A percentile compares a stretch with the other conserved stretches of the same genome.
These are phyloP conservation scores for Apostasia ramifera DNA, from an alignment of 106 monocot species.

Conservation along the genomic window DNA sequence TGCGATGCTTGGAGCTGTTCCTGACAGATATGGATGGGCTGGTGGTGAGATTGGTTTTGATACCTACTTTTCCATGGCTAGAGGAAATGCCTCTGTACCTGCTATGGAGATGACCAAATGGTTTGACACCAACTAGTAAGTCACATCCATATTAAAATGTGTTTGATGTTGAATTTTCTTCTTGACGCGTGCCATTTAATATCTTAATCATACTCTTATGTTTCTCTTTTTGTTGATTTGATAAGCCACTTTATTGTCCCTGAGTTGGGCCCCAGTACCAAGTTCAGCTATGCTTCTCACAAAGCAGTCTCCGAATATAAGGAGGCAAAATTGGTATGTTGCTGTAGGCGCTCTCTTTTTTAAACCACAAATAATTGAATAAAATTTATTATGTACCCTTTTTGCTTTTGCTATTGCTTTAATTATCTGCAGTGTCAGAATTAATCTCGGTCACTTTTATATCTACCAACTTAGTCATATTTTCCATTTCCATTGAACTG, in stretches of 20 bases:
- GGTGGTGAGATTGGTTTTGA: slow-evolving; percentile 91
- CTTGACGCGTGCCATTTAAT: background rate
- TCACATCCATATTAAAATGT: background rate
- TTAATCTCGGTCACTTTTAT: too few species aligned
- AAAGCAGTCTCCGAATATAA: slow-evolving; percentile 91
- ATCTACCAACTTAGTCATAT: too few species aligned
- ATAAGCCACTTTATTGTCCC: slow-evolving; percentile 79
- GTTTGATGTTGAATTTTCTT: background rate
- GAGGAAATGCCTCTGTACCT: slow-evolving; percentile 90
- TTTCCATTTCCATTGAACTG: too few species aligned
- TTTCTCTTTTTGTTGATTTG: background rate
- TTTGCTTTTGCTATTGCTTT: too few species aligned
- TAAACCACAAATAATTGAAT: too few species aligned
- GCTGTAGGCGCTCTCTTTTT: background rate
- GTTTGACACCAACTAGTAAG: slow-evolving; percentile 99
- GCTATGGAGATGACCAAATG: slow-evolving; percentile 99
- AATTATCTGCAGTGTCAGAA: too few species aligned
- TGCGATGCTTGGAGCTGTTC: slow-evolving; percentile 95
- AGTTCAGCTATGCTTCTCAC: slow-evolving; percentile 86
- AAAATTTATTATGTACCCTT: too few species aligned
- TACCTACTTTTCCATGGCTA: slow-evolving; percentile 91
- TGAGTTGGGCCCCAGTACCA: slow-evolving; percentile 83
- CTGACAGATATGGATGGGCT: slow-evolving; percentile 69
- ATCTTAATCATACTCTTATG: background rate
- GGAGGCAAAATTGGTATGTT: slow-evolving; percentile 77